phyloP scores from a whole-genome alignment of 495 filamentous ascomycete genomes.

The Thozetella sp. region DNA sequence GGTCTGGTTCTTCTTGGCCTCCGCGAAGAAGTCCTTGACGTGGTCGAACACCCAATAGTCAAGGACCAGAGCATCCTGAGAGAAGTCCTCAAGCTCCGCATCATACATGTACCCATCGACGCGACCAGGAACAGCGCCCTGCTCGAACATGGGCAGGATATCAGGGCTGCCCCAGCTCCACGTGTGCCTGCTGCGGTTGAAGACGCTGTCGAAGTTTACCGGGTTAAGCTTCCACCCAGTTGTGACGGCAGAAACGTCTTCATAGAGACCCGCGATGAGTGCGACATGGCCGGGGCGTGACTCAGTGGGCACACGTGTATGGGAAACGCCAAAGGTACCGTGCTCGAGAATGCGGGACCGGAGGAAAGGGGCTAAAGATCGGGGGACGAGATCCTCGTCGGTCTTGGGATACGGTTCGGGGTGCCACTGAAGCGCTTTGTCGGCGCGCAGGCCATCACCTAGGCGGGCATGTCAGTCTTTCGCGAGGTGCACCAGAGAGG shows the following conservation, averaged over 20 bases:
- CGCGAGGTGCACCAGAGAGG: slow-evolving; percentile 5
- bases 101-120: slow-evolving; percentile 85
- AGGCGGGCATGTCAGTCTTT: slow-evolving; percentile 5
- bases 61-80: slow-evolving; percentile 73
- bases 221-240: slow-evolving; percentile 99
- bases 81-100: slow-evolving; percentile 89
- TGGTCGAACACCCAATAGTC: slow-evolving; percentile 97
- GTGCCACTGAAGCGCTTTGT: slow-evolving; percentile 96
- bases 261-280: slow-evolving; percentile 95
- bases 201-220: slow-evolving; percentile 98
- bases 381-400: slow-evolving; percentile 57
- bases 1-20: slow-evolving; percentile 76
- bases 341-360: slow-evolving; percentile 84
- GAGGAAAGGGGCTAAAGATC: slow-evolving; percentile 90
- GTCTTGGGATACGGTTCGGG: slow-evolving; percentile 80
- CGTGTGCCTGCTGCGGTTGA: slow-evolving; percentile 94
- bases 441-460: slow-evolving; percentile 93
- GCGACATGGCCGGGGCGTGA: slow-evolving; percentile 97
- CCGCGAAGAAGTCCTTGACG: slow-evolving; percentile 82
- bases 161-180: slow-evolving; percentile 99
- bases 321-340: slow-evolving; percentile 98
- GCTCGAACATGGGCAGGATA: slow-evolving; percentile 96
- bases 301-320: slow-evolving; percentile 97
- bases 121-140: slow-evolving; percentile 84
- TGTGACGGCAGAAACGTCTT: slow-evolving; percentile 96